Evolutionary conservation across 768 basidiomycete genomes (phyloP).

Genomic region (Mycena leptocephala): DNA sequence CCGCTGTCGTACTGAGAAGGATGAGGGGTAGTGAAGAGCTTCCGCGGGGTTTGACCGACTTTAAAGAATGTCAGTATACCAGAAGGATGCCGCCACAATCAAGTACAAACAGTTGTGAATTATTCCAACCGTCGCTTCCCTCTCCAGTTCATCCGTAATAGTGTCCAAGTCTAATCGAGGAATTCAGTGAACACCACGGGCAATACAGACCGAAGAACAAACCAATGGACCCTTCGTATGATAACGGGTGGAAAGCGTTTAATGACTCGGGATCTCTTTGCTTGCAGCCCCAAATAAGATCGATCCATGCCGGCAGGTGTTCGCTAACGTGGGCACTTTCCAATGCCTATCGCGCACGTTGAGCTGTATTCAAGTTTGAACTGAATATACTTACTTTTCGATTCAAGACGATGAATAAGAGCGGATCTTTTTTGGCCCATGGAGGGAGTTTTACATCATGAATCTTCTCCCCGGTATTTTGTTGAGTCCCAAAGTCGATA

Average conservation of each 20-base stretch:
- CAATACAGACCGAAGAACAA: constrained; percentile 16
- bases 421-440: constrained; percentile 90
- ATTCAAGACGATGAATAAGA: constrained; percentile 87
- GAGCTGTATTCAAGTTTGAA: background rate
- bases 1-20: constrained; percentile 84
- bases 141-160: constrained; percentile 89
- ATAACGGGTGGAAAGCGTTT: constrained; percentile 94
- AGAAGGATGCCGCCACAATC: background rate
- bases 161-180: constrained; percentile 80
- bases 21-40: constrained; percentile 86
- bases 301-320: constrained; percentile 91
- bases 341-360: constrained; percentile 70
- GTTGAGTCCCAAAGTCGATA: constrained; percentile 85
- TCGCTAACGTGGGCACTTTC: constrained; percentile 92
- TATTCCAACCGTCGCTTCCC: constrained; percentile 94
- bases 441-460: constrained; percentile 92
- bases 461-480: constrained; percentile 83
- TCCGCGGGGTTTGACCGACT: constrained; percentile 95
- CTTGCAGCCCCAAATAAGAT: constrained; percentile 92
- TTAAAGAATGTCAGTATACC: background rate
- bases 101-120: constrained; percentile 89
- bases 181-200: background rate
- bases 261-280: constrained; percentile 84
- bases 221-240: constrained; percentile 94
- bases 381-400: constrained; percentile 68